Evolutionary conservation across 176 grass and related monocot genomes (phyloP), one percentile per base, ranked within the genome.

Genomic region (sorghum (Sorghum bicolor)): DNA sequence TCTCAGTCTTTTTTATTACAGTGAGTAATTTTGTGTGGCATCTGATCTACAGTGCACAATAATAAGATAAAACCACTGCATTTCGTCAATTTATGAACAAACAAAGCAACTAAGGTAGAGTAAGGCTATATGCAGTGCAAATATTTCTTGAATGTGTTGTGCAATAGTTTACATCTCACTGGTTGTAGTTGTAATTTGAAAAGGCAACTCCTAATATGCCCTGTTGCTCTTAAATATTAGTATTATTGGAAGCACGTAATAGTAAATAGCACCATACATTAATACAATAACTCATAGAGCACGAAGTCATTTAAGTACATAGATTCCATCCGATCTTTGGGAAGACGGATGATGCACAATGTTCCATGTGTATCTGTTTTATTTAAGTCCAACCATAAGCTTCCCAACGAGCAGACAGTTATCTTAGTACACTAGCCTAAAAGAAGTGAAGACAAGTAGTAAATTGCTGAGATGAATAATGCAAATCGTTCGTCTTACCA

Each of bases 401-500:
- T 68, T 67, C 16, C 61, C 30, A 80, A 80, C 19, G 69, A 24
- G 20, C 40, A 80, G 63, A 50, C 10, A 40, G 41, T 6, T 4
- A 76, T 39, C 52, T 71, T 28, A 53, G 25, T n/a, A 72, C 14
- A 76, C 1, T 0, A 31, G 40, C 36, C 26, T 82, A 78, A 67
- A 5, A 6, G n/a, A 48, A 83, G 2, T 40, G 36, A 83, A 47
- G 12, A 74, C 74, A 89, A 4, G 3, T 80, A 64, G 10, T n/a
- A 55, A 86, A 20, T 58, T 41, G 32, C 36, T 77, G 16, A 16
- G 10, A 55, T 50, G 44, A 25, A 76, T 47, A 71, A 20, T 8
- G n/a, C 29, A 79, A 52, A 75, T 5, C 28, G 20, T 74, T 84
- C 13, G 6, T 39, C 76, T 81, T 89, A 99, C 97, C 91, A 20